Percentiles rank a stretch among this genome's conserved stretches.
Evolutionary conservation across 768 basidiomycete species (phyloP).

Genomic region (Epithele typhae): DNA sequence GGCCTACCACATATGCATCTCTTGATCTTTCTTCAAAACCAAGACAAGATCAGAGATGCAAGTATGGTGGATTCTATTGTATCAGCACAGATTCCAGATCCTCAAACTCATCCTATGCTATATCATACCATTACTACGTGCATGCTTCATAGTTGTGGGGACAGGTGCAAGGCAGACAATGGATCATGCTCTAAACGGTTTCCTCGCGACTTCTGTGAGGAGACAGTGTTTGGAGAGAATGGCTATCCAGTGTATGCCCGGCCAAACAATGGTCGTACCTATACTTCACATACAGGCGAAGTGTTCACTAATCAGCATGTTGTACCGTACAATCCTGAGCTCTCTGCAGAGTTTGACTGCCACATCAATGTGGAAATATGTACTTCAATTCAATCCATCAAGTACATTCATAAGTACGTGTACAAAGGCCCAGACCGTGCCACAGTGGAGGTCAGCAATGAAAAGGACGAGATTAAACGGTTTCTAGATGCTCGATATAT

Average conservation of each 20-base stretch:
- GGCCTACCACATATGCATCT: constrained; percentile 54
- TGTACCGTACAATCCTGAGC: constrained; percentile 36
- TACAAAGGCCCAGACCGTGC: constrained; percentile 44
- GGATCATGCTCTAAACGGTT: constrained; percentile 39
- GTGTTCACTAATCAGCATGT: constrained; percentile 35
- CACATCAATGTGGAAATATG: constrained; percentile 49
- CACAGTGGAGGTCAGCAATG: constrained; percentile 27
- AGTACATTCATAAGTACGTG: constrained; percentile 47
- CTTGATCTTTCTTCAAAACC: constrained; percentile 36
- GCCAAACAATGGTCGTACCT: constrained; percentile 29
- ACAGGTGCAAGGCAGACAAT: too few species aligned
- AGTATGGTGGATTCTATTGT: constrained; percentile 34
- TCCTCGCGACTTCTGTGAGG: constrained; percentile 34
- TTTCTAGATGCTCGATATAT: constrained; percentile 38
- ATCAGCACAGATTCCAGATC: constrained; percentile 43
- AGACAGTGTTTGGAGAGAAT: constrained; percentile 34
- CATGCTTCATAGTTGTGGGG: constrained; percentile 51
- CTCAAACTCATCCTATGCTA: constrained; percentile 32
- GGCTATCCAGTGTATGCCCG: constrained; percentile 37
- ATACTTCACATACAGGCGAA: constrained; percentile 16
- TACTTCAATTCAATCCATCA: constrained; percentile 33
- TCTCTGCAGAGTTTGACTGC: constrained; percentile 34
- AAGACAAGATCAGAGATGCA: constrained; percentile 30
- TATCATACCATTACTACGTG: constrained; percentile 34
- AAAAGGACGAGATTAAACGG: constrained; percentile 31